These are phyloP conservation scores for Cytospora paraplurivora DNA, from an alignment of 2,329 filamentous ascomycete genomes.

Conservation along the genomic window DNA sequence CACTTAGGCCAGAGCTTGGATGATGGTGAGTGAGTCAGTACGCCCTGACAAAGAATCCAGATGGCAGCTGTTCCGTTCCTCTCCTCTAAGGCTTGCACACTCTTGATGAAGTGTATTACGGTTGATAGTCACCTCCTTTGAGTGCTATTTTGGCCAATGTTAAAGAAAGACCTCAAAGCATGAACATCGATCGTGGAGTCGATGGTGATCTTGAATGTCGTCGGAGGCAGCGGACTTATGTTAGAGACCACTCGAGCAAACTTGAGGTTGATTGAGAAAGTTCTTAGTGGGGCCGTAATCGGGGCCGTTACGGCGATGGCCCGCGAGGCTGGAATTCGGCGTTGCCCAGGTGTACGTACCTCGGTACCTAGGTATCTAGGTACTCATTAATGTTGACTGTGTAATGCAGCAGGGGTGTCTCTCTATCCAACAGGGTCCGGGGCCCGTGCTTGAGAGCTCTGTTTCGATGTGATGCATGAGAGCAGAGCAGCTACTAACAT, in stretches of 20 bases:
- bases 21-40: slow-evolving; percentile 6
- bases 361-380: no score
- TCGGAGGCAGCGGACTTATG: neutral
- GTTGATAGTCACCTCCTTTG: neutral
- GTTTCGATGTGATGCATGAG: neutral
- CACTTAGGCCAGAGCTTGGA: neutral
- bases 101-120: neutral
- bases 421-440: slow-evolving; percentile 9
- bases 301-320: slow-evolving; percentile 19
- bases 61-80: neutral
- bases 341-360: no score
- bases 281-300: slow-evolving; percentile 5
- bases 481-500: slow-evolving; percentile 15
- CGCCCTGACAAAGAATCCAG: neutral
- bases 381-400: neutral
- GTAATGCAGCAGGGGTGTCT: neutral
- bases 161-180: neutral
- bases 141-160: neutral
- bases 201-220: neutral
- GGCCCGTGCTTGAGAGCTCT: slow-evolving; percentile 6
- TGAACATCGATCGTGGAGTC: neutral
- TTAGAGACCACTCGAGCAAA: neutral
- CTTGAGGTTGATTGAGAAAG: neutral
- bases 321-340: neutral
- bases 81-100: neutral